These are phyloP conservation scores for Colletotrichum musicola DNA, from an alignment of 2,329 filamentous ascomycete species.

Conservation along the genomic window DNA sequence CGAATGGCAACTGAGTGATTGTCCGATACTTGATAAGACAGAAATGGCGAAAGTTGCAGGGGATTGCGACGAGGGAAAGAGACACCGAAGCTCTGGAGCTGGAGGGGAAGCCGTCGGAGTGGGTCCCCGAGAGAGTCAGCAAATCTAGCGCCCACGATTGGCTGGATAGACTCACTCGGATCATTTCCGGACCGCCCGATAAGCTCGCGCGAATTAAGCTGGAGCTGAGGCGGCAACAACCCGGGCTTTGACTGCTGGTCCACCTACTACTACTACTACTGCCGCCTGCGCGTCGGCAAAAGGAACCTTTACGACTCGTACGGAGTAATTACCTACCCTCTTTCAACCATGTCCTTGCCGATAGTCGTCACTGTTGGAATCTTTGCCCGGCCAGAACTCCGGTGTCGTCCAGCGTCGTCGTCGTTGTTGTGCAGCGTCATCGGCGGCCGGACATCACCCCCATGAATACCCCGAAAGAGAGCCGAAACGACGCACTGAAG, in stretches of 20 bases:
- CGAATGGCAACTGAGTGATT: conserved; percentile 3
- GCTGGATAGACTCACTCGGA: neutral
- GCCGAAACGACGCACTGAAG: too few relatives aligned
- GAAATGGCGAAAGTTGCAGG: conserved; percentile 1
- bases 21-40: conserved; percentile 32
- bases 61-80: conserved; percentile 15
- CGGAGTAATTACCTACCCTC: neutral
- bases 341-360: neutral
- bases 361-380: neutral
- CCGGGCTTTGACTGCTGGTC: neutral
- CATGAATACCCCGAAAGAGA: too few relatives aligned
- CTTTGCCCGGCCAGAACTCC: neutral
- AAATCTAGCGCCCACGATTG: neutral
- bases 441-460: too few relatives aligned
- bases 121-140: conserved; percentile 23
- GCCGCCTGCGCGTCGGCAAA: conserved; percentile 19
- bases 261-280: neutral
- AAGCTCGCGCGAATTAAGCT: too few relatives aligned
- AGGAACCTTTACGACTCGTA: conserved; percentile 1
- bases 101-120: conserved; percentile 30
- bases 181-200: neutral
- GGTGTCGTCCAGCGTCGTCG: neutral
- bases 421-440: neutral
- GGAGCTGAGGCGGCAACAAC: too few relatives aligned
- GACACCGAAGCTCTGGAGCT: neutral